Percentiles rank a stretch among this genome's conserved stretches.
phyloP scores from a whole-genome alignment of 441 rosid genomes.

The Croton setiger region DNA sequence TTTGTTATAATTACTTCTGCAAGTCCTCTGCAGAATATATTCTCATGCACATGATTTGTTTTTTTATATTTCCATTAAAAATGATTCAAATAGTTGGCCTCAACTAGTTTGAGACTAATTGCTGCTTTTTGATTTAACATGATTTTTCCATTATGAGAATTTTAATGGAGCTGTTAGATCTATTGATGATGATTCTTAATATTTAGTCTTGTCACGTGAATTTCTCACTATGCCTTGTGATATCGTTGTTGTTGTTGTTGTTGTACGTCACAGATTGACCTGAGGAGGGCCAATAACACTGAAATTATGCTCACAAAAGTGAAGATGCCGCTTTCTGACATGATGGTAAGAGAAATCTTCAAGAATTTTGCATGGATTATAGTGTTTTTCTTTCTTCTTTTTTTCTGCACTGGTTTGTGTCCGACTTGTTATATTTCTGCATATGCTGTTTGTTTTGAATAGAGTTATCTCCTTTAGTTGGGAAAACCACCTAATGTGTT shows the following conservation, averaged over 20 bases:
- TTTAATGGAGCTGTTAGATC: not conserved
- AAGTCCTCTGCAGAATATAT: not conserved
- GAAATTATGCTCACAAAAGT: slow-evolving; percentile 99
- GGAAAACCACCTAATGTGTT: not conserved
- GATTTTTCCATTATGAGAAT: not conserved
- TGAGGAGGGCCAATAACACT: slow-evolving; percentile 97
- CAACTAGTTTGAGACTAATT: not conserved
- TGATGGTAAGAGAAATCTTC: slow-evolving; percentile 74
- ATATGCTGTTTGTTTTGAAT: slow-evolving; percentile 6
- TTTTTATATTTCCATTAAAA: not conserved
- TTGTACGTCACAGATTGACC: slow-evolving; percentile 60
- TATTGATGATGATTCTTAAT: slow-evolving; percentile 3
- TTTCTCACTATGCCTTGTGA: not conserved
- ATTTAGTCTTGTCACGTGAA: not conserved
- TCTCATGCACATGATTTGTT: not conserved
- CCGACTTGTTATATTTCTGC: not conserved
- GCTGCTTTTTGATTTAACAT: not conserved
- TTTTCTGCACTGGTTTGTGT: not conserved
- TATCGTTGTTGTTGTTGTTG: slow-evolving; percentile 10
- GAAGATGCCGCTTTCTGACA: slow-evolving; percentile 96
- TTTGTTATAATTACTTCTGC: too few relatives aligned
- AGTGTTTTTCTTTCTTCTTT: not conserved
- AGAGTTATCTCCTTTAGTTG: slow-evolving; percentile 1
- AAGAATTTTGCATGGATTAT: slow-evolving; percentile 5
- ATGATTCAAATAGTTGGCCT: not conserved